Base-by-base conservation (phyloP, 148 eudicot genomes). In the Vaccinium myrtillus region DNA sequence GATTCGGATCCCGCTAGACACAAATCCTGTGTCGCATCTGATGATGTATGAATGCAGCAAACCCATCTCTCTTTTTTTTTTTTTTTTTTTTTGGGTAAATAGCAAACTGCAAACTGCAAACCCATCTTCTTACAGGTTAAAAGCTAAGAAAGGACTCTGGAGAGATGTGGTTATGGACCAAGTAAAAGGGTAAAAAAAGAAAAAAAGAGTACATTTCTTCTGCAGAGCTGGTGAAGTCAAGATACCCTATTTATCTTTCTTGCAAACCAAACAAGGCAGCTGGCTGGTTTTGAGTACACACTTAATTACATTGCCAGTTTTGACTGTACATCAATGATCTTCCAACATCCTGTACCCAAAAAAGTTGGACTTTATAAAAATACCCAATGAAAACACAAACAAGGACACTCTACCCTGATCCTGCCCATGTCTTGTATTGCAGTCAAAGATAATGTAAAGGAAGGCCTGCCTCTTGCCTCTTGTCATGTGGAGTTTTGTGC, bases 221-320 rank as follows among this genome's bases (percentile, higher is more conserved):
- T 1, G 74, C 76, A 74, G 53, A 32, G 79, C 79, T 43, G 79
- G 71, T 55, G 77, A 83, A 83, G 79, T 83, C 79, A 73, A 73
- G 70, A 83, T 55, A 13, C 80, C 80, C 46, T 1, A 70, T 7
- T 59, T 71, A 19, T 12, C 65, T 53, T 83, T 18, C 23, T 43
- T 46, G 78, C 80, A 39, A 83, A 58, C 80, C 49, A 75, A 51
- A 23, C 43, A 75, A 75, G 80, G 78, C 84, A 82, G 84, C 79
- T 82, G 84, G 69, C 74, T 69, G 74, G 15, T 73, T 71, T 36
- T 50, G n/a, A 54, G 78, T 82, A 55, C 79, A 54, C 51, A 36
- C 39, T 36, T 36, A 36, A 36, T 36, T 2, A 36, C 39, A 36
- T 36, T 36, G 39, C 39, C 39, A 36, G 39, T 36, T 36, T 36